A percentile compares a stretch with the other conserved stretches of the same genome.
These are phyloP conservation scores for Astragalus glycyphyllos DNA, from an alignment of 306 rosid genomes.

Conservation along the genomic window DNA sequence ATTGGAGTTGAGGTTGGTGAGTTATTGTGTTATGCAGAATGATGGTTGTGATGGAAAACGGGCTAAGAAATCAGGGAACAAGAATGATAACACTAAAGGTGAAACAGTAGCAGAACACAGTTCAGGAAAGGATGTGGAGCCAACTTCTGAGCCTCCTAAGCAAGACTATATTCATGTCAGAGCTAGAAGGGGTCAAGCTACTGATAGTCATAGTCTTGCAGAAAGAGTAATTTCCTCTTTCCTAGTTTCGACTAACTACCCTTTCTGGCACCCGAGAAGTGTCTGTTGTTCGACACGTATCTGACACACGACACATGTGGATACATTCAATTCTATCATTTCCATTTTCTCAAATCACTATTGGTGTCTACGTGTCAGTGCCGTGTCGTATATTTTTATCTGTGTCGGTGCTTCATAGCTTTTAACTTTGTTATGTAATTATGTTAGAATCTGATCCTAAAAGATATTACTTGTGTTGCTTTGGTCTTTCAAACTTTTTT, in stretches of 20 bases:
- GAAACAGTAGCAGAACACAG: slow-evolving; percentile 58
- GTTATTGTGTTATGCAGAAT: slow-evolving; percentile 51
- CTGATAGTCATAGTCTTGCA: slow-evolving; percentile 94
- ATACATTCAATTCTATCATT: too few species aligned
- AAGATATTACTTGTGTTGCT: slow-evolving; percentile 2
- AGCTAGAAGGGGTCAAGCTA: slow-evolving; percentile 97
- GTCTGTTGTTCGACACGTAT: too few species aligned
- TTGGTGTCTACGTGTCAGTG: too few species aligned
- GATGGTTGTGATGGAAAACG: slow-evolving; percentile 66
- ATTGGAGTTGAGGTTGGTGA: background rate
- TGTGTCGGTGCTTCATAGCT: too few species aligned
- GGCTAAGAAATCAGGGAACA: slow-evolving; percentile 52
- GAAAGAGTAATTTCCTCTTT: slow-evolving; percentile 71
- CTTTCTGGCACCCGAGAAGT: background rate
- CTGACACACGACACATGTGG: too few species aligned
- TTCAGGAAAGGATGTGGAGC: slow-evolving; percentile 79
- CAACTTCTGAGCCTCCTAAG: slow-evolving; percentile 77
- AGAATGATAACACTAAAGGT: slow-evolving; percentile 55
- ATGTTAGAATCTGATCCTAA: slow-evolving; percentile 4
- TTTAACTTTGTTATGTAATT: background rate
- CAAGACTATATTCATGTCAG: slow-evolving; percentile 91
- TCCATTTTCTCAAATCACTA: too few species aligned
- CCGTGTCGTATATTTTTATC: too few species aligned
- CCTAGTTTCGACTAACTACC: background rate
- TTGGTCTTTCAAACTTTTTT: background rate